Conservation (phyloP, 129 eudicot species). For the Smallanthus sonchifolius region DNA sequence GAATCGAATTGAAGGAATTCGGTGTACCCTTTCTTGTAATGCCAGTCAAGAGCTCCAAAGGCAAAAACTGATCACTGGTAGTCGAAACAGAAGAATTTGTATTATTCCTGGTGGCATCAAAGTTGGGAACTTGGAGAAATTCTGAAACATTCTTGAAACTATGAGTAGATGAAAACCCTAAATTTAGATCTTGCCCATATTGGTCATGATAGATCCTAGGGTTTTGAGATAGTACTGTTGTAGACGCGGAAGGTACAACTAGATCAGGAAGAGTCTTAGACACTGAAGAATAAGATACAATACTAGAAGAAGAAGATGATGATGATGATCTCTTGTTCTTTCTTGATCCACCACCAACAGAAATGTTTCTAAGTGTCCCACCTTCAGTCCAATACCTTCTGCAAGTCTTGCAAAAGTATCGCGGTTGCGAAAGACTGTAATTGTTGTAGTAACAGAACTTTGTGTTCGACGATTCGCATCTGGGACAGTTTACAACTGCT, state of each 20-base stretch:
- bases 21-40: slow-evolving; percentile 8
- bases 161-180: slow-evolving; percentile 43
- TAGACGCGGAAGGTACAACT: not conserved
- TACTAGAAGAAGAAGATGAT: not conserved
- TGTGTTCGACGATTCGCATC: slow-evolving; percentile 83
- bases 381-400: too few species aligned
- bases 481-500: slow-evolving; percentile 68
- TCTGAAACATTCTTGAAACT: slow-evolving; percentile 54
- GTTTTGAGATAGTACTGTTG: slow-evolving; percentile 29
- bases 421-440: too few species aligned
- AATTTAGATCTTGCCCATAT: slow-evolving; percentile 67
- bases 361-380: too few species aligned
- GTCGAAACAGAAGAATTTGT: not conserved
- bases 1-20: slow-evolving; percentile 50
- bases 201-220: slow-evolving; percentile 38
- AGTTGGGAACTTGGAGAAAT: slow-evolving; percentile 48
- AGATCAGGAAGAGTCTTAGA: slow-evolving; percentile 40
- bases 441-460: slow-evolving; percentile 56
- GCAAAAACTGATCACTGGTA: slow-evolving; percentile 33
- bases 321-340: not conserved
- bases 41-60: slow-evolving; percentile 67
- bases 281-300: not conserved
- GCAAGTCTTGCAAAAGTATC: too few species aligned
- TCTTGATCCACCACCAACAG: too few species aligned
- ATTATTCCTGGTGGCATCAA: slow-evolving; percentile 33